Percentiles rank a stretch among this genome's conserved stretches.
These are phyloP conservation scores for Claviceps citrina DNA, from an alignment of 2,329 filamentous ascomycete genomes.

Conservation along the genomic window DNA sequence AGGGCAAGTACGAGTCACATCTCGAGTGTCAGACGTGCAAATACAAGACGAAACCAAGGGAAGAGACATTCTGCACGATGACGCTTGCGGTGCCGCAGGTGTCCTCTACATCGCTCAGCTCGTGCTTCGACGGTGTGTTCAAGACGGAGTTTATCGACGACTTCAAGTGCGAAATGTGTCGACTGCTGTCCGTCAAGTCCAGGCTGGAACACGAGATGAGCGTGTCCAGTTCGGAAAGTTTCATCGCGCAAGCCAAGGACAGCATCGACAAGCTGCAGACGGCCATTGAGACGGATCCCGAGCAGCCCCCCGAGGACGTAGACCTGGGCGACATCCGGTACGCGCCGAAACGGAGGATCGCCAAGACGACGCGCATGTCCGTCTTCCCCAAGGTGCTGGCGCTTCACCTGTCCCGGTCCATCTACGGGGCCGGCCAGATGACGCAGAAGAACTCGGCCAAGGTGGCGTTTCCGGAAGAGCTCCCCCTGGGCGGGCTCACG, in stretches of 20 bases:
- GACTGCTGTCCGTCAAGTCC: constrained; percentile 63
- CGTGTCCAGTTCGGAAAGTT: constrained; percentile 36
- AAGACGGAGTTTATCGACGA: constrained; percentile 95
- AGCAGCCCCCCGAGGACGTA: constrained; percentile 57
- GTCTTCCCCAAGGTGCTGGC: constrained; percentile 79
- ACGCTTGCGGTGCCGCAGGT: constrained; percentile 83
- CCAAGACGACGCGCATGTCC: constrained; percentile 75
- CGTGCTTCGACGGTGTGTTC: constrained; percentile 85
- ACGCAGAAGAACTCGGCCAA: constrained; percentile 93
- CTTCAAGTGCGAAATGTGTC: constrained; percentile 88
- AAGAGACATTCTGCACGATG: constrained; percentile 78
- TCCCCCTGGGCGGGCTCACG: constrained; percentile 67
- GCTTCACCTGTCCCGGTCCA: constrained; percentile 82
- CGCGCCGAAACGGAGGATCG: constrained; percentile 70
- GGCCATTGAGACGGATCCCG: constrained; percentile 68
- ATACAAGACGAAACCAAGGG: constrained; percentile 72
- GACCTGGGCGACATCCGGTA: constrained; percentile 56
- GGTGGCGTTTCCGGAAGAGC: constrained; percentile 75
- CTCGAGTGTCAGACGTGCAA: constrained; percentile 83
- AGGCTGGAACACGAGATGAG: constrained; percentile 44
- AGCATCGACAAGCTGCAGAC: constrained; percentile 50
- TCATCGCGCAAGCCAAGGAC: constrained; percentile 34
- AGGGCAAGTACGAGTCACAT: constrained; percentile 85
- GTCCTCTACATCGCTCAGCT: constrained; percentile 63
- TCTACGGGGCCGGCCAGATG: constrained; percentile 61